These are phyloP conservation scores for Phytophthora sojae DNA, from an alignment of 352 stramenopile species.

Conservation along the genomic window DNA sequence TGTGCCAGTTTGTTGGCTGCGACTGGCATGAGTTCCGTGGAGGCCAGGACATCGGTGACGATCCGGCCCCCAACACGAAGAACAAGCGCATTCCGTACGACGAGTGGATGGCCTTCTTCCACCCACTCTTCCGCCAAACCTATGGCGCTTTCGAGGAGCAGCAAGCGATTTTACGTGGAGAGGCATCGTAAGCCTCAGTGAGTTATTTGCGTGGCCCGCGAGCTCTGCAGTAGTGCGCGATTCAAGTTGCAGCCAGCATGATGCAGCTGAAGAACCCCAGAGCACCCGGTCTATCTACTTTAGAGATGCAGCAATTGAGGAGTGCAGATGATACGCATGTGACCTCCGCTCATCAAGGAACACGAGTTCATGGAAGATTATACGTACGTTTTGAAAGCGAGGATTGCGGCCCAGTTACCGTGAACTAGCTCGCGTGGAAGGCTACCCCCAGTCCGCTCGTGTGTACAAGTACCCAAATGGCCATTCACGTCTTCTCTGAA, in stretches of 20 bases:
- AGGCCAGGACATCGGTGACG: conserved; percentile 33
- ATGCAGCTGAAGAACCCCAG: conserved; percentile 4
- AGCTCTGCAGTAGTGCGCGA: neutral
- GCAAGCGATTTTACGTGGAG: conserved; percentile 19
- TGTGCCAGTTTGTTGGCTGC: conserved; percentile 71
- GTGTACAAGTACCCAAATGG: conserved; percentile 30
- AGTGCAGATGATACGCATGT: conserved; percentile 12
- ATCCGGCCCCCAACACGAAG: conserved; percentile 40
- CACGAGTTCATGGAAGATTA: conserved; percentile 24
- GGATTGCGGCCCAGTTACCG: conserved; percentile 6
- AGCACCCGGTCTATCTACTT: conserved; percentile 14
- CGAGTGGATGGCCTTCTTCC: conserved; percentile 61
- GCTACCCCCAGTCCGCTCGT: conserved; percentile 13
- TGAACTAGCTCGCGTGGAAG: conserved; percentile 2
- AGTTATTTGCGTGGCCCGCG: conserved; percentile 28
- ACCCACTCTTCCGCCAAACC: conserved; percentile 42
- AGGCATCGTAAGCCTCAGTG: conserved; percentile 24
- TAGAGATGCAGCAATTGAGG: conserved; percentile 30
- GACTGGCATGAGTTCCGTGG: conserved; percentile 58
- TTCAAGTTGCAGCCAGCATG: neutral
- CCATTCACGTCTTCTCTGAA: neutral
- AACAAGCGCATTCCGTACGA: conserved; percentile 55
- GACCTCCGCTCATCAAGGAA: conserved; percentile 16
- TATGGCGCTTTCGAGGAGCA: conserved; percentile 30
- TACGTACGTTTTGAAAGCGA: conserved; percentile 16